These are phyloP conservation scores for Cladosporium sp. DNA, from an alignment of 2,329 filamentous ascomycete genomes.

Conservation along the genomic window DNA sequence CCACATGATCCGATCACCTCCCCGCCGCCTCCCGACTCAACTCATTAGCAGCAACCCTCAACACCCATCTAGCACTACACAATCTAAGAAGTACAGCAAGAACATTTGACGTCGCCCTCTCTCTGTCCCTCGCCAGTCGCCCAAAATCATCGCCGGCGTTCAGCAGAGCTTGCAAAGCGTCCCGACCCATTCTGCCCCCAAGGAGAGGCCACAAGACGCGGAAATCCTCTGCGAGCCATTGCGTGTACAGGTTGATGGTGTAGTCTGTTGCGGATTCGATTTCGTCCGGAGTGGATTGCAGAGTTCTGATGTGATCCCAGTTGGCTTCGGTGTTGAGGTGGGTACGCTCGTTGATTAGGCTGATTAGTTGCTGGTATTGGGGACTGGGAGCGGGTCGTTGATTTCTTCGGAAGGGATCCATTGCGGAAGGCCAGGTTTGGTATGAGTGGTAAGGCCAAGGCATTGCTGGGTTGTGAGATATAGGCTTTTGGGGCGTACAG, in stretches of 20 bases:
- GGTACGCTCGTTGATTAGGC: not conserved
- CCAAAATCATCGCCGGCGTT: not conserved
- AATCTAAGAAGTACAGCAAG: not conserved
- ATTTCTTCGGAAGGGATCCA: not conserved
- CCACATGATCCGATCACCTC: not conserved
- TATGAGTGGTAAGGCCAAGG: not conserved
- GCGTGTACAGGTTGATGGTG: not conserved
- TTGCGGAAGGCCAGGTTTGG: not conserved
- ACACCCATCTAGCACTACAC: not conserved
- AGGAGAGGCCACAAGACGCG: not conserved
- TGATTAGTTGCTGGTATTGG: not conserved
- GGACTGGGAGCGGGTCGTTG: not conserved
- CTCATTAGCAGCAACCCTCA: not conserved
- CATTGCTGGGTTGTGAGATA: not conserved
- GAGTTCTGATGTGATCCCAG: not conserved
- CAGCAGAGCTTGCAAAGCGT: not conserved
- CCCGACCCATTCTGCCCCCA: no score
- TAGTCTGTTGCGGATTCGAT: not conserved
- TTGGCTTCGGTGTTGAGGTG: no score
- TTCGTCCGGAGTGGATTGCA: not conserved
- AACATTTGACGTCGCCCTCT: not conserved
- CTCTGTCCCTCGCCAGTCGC: not conserved
- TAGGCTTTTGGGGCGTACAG: not conserved
- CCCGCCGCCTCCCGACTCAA: not conserved
- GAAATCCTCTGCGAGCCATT: not conserved